phyloP scores from a whole-genome alignment of 1,284 basidiomycete species.

The Apiotrichum akiyoshidainum region DNA sequence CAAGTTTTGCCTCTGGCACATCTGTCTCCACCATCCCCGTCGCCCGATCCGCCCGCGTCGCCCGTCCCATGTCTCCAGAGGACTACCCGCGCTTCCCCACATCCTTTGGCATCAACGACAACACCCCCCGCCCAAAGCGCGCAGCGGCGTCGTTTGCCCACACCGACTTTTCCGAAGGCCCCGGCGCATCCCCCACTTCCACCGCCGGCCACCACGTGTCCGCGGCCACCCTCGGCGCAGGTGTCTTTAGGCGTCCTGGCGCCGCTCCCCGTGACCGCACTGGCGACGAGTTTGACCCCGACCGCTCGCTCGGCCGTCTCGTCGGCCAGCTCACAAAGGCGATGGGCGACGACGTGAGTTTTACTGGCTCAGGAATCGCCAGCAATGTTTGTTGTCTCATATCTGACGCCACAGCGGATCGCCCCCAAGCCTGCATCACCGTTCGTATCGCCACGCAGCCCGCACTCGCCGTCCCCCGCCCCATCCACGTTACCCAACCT shows the following conservation, averaged over 20 bases:
- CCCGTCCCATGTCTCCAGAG: neutral
- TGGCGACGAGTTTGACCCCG: conserved; percentile 80
- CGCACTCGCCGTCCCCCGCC: conserved; percentile 17
- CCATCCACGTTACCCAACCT: conserved; percentile 52
- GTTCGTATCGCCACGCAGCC: conserved; percentile 7
- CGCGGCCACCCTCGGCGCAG: conserved; percentile 76
- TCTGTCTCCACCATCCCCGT: conserved; percentile 24
- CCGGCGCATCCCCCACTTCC: conserved; percentile 57
- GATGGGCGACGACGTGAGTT: conserved; percentile 38
- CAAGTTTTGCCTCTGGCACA: conserved; percentile 20
- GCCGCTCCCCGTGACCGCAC: conserved; percentile 50
- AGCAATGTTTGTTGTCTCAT: neutral
- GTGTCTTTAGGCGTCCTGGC: conserved; percentile 56
- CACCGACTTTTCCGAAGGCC: conserved; percentile 13
- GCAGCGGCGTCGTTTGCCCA: conserved; percentile 3
- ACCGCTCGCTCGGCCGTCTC: conserved; percentile 66
- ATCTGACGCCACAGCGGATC: conserved; percentile 12
- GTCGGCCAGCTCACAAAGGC: conserved; percentile 45
- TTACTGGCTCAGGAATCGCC: neutral
- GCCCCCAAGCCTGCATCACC: conserved; percentile 17
- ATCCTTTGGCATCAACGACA: neutral
- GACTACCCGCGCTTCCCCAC: conserved; percentile 11
- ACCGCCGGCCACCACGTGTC: conserved; percentile 83
- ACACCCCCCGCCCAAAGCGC: conserved; percentile 14
- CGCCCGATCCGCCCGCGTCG: conserved; percentile 14